phyloP scores from a whole-genome alignment of 805 yeast genomes.

The Cyberlindnera maclurae region DNA sequence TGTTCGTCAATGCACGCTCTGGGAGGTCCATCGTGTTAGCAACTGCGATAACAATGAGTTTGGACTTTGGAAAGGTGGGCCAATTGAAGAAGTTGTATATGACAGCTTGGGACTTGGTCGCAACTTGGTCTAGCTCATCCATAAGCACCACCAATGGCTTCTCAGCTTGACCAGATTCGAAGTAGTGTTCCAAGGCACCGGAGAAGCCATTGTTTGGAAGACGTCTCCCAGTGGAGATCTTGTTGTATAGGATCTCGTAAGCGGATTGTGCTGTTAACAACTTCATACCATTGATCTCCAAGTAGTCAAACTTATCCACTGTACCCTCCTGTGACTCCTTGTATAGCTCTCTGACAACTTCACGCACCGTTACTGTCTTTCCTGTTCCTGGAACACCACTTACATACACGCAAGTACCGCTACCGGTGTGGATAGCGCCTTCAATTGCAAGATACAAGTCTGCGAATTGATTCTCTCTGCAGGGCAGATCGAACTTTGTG shows the following conservation, averaged over 20 bases:
- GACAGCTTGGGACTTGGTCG: conserved; percentile 72
- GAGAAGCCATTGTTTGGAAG: conserved; percentile 50
- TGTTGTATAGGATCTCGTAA: conserved; percentile 78
- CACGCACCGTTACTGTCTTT: conserved; percentile 88
- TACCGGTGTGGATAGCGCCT: conserved; percentile 57
- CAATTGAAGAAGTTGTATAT: conserved; percentile 96
- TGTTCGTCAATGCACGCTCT: conserved; percentile 78
- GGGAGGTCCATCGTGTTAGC: conserved; percentile 98
- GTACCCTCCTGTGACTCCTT: conserved; percentile 31
- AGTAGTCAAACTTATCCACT: conserved; percentile 51
- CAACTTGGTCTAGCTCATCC: conserved; percentile 92
- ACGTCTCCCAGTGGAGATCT: conserved; percentile 46
- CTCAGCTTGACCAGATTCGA: conserved; percentile 30
- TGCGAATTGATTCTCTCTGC: conserved; percentile 79
- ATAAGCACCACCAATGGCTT: conserved; percentile 58
- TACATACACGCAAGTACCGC: conserved; percentile 81
- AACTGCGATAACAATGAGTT: conserved; percentile 81
- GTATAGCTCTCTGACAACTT: conserved; percentile 67
- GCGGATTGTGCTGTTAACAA: conserved; percentile 72
- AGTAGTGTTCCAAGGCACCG: conserved; percentile 57
- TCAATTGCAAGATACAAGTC: conserved; percentile 63
- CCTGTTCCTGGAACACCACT: conserved; percentile 99
- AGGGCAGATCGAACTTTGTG: conserved; percentile 49
- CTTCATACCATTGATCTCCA: conserved; percentile 90
- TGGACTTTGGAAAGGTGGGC: conserved; percentile 82